Evolutionary conservation across 768 basidiomycete species (phyloP), one percentile per base, ranked within the genome.

Genomic region (Glaciozyma antarctica): DNA sequence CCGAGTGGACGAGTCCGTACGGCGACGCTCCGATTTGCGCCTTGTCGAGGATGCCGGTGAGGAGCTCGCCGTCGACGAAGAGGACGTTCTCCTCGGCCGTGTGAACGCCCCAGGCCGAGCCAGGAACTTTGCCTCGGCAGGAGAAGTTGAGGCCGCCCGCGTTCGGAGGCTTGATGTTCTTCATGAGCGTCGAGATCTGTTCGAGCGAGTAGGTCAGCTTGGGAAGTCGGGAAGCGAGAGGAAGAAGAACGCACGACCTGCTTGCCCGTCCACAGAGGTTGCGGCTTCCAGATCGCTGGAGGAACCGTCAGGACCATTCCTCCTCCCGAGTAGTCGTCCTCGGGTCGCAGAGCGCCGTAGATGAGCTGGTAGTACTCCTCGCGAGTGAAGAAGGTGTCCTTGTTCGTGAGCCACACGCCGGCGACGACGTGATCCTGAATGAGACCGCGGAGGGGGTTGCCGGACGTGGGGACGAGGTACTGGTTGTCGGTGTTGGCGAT

Each of bases 351-450:
- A 13, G 94, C 88, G 43, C 94, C 95, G 72, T 97, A 98, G 16
- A 99, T 82, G 57, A 99, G 80, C 76, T 99, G 95, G 77, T 88
- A 88, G 75, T 98, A 99, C 73, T 98, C 88, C 73, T 95, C 91
- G 58, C 95, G 84, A 5, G 87, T 86, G 78, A 98, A 94, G 80
- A 97, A 97, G 0, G 90, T 82, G 70, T 93, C 88, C 75, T 91
- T 92, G 74, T 85, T 86, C 61, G 95, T 97, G 90, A 99, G 92
- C 90, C 93, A 97, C n/a, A 97, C 87, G 64, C 91, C 94, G 19
- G 95, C 91, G 53, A 98, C 94, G 63, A 99, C 90, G 72, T 98
- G 95, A 78, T 99, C 95, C 76, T 99, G 95, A 70, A 99, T 99
- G 32, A 99, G 81, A 75, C 95, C 95, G 75, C 95, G 89, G 41